Evolutionary conservation across 306 rosid genomes (phyloP).

Genomic region (Prunus kanzakura): DNA sequence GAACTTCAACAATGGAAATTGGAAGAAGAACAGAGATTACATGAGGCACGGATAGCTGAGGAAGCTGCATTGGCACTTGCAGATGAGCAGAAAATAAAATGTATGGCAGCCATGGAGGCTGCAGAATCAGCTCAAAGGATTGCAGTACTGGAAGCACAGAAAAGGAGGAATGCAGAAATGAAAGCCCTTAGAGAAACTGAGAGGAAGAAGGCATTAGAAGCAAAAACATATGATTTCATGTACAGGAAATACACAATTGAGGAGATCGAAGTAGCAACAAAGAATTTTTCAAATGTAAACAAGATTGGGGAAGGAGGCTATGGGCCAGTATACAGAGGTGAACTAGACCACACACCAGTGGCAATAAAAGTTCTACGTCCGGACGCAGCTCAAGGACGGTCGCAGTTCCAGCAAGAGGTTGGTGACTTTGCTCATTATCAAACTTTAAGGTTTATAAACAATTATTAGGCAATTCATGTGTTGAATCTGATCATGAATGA

Average conservation of each 20-base stretch:
- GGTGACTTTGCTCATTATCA: not conserved
- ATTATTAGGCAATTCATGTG: not conserved
- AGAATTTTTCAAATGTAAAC: constrained; percentile 32
- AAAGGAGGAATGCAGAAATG: constrained; percentile 48
- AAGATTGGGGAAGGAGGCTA: constrained; percentile 86
- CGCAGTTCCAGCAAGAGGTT: constrained; percentile 86
- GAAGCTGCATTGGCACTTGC: constrained; percentile 59
- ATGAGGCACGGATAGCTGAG: constrained; percentile 45
- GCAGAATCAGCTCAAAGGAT: constrained; percentile 58
- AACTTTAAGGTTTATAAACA: not conserved
- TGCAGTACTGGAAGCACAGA: constrained; percentile 57
- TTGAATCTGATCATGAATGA: not conserved
- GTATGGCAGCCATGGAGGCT: constrained; percentile 60
- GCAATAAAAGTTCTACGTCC: constrained; percentile 74
- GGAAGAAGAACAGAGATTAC: constrained; percentile 58
- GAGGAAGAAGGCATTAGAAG: constrained; percentile 18
- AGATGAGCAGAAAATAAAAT: constrained; percentile 57
- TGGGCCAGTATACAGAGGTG: constrained; percentile 39
- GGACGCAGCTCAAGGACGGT: constrained; percentile 70
- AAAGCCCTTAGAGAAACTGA: constrained; percentile 36
- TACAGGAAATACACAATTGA: constrained; percentile 63
- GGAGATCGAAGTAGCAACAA: constrained; percentile 69
- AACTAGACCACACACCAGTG: constrained; percentile 18
- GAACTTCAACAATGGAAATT: constrained; percentile 70
- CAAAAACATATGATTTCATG: constrained; percentile 23